Evolutionary conservation across 2,329 filamentous ascomycete species (phyloP), one percentile per base, ranked within the genome.

Genomic region (Lecanicillium sp.): DNA sequence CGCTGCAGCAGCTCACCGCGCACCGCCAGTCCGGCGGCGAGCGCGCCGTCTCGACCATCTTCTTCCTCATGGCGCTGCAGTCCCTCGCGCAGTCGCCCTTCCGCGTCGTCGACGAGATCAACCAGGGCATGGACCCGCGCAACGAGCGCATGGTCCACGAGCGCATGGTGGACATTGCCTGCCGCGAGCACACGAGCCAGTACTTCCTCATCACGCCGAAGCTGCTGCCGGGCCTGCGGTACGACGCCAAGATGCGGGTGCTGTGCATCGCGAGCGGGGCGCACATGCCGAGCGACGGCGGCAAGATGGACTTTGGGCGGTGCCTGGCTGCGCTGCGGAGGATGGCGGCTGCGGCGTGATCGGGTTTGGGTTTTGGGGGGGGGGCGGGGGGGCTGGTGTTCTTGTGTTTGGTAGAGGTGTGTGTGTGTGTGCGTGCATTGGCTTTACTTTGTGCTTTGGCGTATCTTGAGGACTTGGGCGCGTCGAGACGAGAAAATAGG

Each of bases 181-280:
- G 93, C 66, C 79, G 81, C 55, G 84, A 90, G 65, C 81, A 86
- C 63, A 82, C 81, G n/a, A 78, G 74, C 56, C 83, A 86, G 69
- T 98, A 98, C 70, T 98, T 98, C 72, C 81, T 98, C 54, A 95
- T 98, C 70, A 98, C 93, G 36, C 93, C 93, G 4, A 98, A 98
- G 70, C 74, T 98, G 52, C 80, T 98, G 51, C 86, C 83, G 5
- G 87, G 86, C 10, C 72, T 98, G 51, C 81, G 83, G 56, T 98
- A 96, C 65, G 87, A 95, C 63, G 76, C 79, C 47, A 86, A 90
- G 55, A 98, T 98, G 90, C 88, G 84, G 59, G 83, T 97, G 27
- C 79, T 96, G 56, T 94, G 90, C 63, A 97, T 98, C 63, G 89
- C 90, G 51, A 93, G 86, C 62, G 93, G 93, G 40, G 88, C 95